A percentile compares a stretch with the other conserved stretches of the same genome.
These are phyloP conservation scores for Chlorophyllum brunneum DNA, from an alignment of 768 basidiomycete genomes.

Conservation along the genomic window DNA sequence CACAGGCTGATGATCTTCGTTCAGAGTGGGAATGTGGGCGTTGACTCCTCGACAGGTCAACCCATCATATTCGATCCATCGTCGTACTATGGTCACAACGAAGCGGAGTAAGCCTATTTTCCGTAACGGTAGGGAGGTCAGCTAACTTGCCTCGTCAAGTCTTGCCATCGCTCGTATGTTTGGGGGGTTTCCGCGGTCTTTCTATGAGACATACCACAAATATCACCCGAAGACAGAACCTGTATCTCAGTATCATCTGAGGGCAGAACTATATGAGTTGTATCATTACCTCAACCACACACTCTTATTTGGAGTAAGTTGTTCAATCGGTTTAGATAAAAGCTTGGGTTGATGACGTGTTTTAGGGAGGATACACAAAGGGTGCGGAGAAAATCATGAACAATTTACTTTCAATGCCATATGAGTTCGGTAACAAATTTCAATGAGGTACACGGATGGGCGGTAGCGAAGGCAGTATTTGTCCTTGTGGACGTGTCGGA, in stretches of 20 bases:
- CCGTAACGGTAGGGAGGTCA: not conserved
- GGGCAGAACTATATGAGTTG: constrained; percentile 69
- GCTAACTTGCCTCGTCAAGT: constrained; percentile 29
- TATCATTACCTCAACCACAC: constrained; percentile 86
- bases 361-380: constrained; percentile 49
- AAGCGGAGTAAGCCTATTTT: constrained; percentile 60
- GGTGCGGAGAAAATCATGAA: constrained; percentile 48
- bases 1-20: constrained; percentile 10
- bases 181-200: constrained; percentile 63
- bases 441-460: too few relatives aligned
- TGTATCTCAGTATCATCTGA: constrained; percentile 56
- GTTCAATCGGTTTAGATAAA: not conserved
- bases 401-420: constrained; percentile 13
- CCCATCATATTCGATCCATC: constrained; percentile 78
- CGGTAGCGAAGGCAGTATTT: not conserved
- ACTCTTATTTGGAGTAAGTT: constrained; percentile 68
- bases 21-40: constrained; percentile 73
- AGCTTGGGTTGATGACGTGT: constrained; percentile 4
- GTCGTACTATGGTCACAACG: constrained; percentile 77
- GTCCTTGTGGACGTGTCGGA: constrained; percentile 5
- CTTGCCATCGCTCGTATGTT: constrained; percentile 79
- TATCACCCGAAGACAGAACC: constrained; percentile 63
- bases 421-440: not conserved
- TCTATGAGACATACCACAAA: constrained; percentile 64
- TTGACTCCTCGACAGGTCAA: constrained; percentile 45